A percentile compares a stretch with the other conserved stretches of the same genome.
Evolutionary conservation across 768 basidiomycete species (phyloP).

Genomic region (Mycena olivaceomarginata): DNA sequence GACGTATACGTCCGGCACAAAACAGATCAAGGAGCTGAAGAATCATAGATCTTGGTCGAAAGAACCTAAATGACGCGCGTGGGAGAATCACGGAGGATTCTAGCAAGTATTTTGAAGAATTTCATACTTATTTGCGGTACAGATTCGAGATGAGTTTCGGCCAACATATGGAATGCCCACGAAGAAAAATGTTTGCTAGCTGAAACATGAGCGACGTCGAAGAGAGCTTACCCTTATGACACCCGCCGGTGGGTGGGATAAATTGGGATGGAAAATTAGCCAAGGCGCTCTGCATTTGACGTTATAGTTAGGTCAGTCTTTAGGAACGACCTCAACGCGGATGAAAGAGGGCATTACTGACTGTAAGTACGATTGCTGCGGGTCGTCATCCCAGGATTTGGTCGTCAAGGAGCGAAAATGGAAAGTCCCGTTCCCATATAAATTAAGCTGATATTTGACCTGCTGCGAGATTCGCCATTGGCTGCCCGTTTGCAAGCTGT

Average conservation of each 20-base stretch:
- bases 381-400: neutral
- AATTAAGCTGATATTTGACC: neutral
- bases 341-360: slow-evolving; percentile 1
- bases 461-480: neutral
- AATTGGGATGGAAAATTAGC: neutral
- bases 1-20: slow-evolving; percentile 11
- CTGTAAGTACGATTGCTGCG: neutral
- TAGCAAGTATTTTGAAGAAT: neutral
- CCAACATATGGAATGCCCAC: slow-evolving; percentile 6
- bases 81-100: neutral
- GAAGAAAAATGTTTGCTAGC: neutral
- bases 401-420: neutral
- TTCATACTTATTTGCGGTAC: no score
- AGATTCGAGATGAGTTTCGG: neutral
- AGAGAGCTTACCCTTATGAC: neutral
- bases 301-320: neutral
- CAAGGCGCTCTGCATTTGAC: neutral
- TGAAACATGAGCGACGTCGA: neutral
- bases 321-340: slow-evolving; percentile 3
- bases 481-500: neutral
- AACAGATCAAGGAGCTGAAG: slow-evolving; percentile 22
- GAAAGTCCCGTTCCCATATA: neutral
- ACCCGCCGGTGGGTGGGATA: neutral
- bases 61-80: neutral
- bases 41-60: neutral